Percentiles rank a stretch among this genome's conserved stretches.
phyloP scores from a whole-genome alignment of 495 filamentous ascomycete genomes.

The Chaetomium cochliodes region DNA sequence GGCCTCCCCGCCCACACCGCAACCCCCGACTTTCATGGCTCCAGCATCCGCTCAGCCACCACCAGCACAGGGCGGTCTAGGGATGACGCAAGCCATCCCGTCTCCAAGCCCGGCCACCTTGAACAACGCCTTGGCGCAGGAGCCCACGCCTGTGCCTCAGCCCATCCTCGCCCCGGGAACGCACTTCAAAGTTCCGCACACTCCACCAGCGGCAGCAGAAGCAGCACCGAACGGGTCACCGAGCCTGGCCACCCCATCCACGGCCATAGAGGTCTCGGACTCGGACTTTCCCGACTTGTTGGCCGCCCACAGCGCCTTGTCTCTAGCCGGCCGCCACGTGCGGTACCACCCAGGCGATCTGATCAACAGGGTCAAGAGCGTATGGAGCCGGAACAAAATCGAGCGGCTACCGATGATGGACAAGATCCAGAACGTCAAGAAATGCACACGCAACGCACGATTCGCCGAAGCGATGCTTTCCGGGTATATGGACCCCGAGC shows the following conservation, averaged over 20 bases:
- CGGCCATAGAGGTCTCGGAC: not conserved
- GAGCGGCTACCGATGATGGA: slow-evolving; percentile 24
- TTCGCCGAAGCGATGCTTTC: slow-evolving; percentile 33
- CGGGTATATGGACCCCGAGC: slow-evolving; percentile 21
- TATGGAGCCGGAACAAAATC: not conserved
- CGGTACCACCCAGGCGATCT: slow-evolving; percentile 3
- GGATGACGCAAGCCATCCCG: not conserved
- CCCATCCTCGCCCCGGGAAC: slow-evolving; percentile 11
- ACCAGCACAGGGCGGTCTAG: no score
- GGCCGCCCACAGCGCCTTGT: not conserved
- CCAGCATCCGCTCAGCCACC: not conserved
- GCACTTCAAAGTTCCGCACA: not conserved
- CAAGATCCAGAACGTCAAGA: slow-evolving; percentile 24
- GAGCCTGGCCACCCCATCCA: not conserved
- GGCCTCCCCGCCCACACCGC: not conserved
- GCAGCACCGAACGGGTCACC: not conserved
- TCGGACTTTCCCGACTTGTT: not conserved
- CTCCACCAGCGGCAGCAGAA: not conserved
- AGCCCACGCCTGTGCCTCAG: not conserved
- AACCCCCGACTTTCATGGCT: not conserved
- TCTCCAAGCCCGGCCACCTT: not conserved
- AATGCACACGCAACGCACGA: slow-evolving; percentile 12
- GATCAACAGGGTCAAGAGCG: slow-evolving; percentile 7
- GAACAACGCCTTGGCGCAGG: not conserved
- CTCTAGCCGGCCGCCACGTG: slow-evolving; percentile 14